phyloP scores from a whole-genome alignment of 2,329 filamentous ascomycete species.

The Cryphonectria parasitica region DNA sequence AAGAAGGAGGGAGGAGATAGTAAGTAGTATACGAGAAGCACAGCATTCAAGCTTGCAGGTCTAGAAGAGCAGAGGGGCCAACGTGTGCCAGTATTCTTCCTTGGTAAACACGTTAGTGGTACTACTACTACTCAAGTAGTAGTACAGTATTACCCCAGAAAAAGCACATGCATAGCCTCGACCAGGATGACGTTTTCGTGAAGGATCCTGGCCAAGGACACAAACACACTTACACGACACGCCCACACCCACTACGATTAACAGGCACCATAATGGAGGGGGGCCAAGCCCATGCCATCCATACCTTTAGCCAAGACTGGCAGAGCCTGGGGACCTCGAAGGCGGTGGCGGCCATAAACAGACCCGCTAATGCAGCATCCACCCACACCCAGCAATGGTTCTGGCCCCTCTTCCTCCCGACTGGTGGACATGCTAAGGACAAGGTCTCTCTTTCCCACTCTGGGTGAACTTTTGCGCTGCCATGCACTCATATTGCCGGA shows the following conservation, averaged over 20 bases:
- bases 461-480: neutral
- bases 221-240: neutral
- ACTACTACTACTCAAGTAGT: neutral
- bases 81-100: neutral
- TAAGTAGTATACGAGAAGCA: neutral
- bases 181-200: slow-evolving; percentile 24
- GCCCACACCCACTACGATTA: slow-evolving; percentile 7
- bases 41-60: neutral
- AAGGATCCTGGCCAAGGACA: slow-evolving; percentile 18
- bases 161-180: slow-evolving; percentile 5
- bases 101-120: neutral
- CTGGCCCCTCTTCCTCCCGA: slow-evolving; percentile 11
- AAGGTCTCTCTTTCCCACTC: neutral
- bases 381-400: neutral
- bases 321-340: neutral
- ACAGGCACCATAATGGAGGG: neutral
- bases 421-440: slow-evolving; percentile 1
- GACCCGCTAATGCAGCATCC: neutral
- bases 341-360: neutral
- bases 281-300: neutral
- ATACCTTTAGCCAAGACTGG: neutral
- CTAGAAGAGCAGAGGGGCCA: neutral
- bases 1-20: neutral
- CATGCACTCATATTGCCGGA: neutral
- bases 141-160: neutral